Evolutionary conservation across 2,329 filamentous ascomycete genomes (phyloP), one percentile per base, ranked within the genome.

Genomic region (Waltergamsia citrina): DNA sequence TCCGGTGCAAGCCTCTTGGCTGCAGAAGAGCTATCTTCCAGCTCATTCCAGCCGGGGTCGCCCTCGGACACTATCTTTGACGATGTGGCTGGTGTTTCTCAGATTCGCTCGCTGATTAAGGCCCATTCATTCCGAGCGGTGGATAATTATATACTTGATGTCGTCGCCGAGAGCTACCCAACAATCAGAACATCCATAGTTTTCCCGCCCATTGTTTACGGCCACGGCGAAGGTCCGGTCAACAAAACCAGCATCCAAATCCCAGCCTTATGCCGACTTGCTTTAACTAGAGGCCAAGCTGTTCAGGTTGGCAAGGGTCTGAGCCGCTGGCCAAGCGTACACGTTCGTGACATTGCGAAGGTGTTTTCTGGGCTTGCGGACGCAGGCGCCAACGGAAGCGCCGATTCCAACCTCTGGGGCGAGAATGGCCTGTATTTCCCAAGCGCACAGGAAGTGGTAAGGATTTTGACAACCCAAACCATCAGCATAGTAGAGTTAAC

Each of bases 171-270:
- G 9, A 43, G 38, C 2, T n/a, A n/a, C n/a, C 35, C 52, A 0
- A 40, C 39, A 2, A 40, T 59, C 11, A 54, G 52, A 27, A 59
- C 56, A 0, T 59, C 58, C 0, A 37, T 60, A 5, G 43, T 62
- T 0, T 40, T 54, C 6, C 54, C 53, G 11, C 58, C 58, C 16
- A 50, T 58, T 7, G 59, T 62, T 27, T 64, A 64, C 36, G 61
- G 62, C 2, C 33, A 41, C 11, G 62, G 60, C 0, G 34, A 51
- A 12, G 62, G 62, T 0, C 52, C 56, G 2, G 43, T 52, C 4
- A 62, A 63, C 26, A 49, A 54, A 39, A 50, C 58, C 11, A 64
- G 59, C 36, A 49, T 63, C 5, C 61, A 66, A 39, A 48, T 63
- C 22, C 62, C 60, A 2, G 46, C 53, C 11, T 49, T 65, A 1